Evolutionary conservation across 164 flowering plant genomes (phyloP).

Genomic region (Annona squamosa): DNA sequence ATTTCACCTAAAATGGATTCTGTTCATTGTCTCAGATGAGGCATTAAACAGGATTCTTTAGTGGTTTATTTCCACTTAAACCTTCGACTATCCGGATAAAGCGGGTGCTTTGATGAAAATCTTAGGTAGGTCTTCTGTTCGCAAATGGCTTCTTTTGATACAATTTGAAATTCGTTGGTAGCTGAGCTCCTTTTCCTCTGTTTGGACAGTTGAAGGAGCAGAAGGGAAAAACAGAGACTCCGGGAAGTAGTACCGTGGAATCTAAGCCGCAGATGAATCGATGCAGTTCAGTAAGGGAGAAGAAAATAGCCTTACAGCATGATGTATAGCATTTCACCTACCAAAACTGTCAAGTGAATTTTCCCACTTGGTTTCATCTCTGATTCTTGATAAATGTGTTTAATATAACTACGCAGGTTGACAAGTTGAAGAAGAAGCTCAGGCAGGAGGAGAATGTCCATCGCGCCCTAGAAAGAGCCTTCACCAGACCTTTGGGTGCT

Average conservation of each 20-base stretch:
- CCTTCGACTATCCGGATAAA: neutral
- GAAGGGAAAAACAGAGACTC: slow-evolving; percentile 41
- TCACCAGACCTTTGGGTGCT: slow-evolving; percentile 79
- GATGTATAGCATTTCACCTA: slow-evolving; percentile 42
- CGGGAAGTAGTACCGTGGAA: slow-evolving; percentile 23
- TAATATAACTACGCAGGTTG: slow-evolving; percentile 42
- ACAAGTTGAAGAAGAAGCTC: slow-evolving; percentile 78
- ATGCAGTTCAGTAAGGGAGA: slow-evolving; percentile 40
- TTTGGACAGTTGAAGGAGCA: slow-evolving; percentile 10
- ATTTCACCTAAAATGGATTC: neutral
- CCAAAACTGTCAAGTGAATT: too few relatives aligned
- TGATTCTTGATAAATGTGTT: neutral
- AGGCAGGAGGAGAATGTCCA: slow-evolving; percentile 83
- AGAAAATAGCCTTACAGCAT: slow-evolving; percentile 68
- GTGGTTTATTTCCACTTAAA: too few relatives aligned
- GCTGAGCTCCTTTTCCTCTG: neutral
- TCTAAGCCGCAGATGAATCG: slow-evolving; percentile 28
- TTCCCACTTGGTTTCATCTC: neutral
- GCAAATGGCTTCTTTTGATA: neutral
- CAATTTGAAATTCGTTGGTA: neutral
- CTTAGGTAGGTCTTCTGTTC: neutral
- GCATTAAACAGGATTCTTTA: neutral
- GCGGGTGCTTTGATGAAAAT: neutral
- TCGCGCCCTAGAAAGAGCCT: slow-evolving; percentile 84
- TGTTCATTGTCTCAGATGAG: neutral